Base-by-base conservation (phyloP, 495 filamentous ascomycete species). In the Neurospora intermedia region DNA sequence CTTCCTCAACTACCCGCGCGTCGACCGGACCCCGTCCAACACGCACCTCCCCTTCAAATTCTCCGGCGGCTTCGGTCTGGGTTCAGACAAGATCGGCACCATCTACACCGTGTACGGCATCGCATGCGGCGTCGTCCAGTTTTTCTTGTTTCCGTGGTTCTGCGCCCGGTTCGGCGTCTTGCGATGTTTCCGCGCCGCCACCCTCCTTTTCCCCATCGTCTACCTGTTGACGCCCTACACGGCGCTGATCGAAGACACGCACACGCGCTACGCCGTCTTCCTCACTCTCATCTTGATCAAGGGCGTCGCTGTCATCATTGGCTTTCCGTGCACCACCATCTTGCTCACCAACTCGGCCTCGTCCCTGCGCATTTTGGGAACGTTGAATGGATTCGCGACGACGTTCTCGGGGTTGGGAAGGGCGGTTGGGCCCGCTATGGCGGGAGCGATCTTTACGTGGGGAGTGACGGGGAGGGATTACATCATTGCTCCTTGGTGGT, bases 261-360 rank as follows among this genome's bases (percentile, higher is more conserved):
- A 79, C 3, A 71, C 76, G 43, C 83, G 84, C 54, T 82, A 87
- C 70, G 81, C 79, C 54, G 82, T 84, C n/a, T 83, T 89, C 16
- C 69, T 89, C 62, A 46, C 79, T 16, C 77, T 94, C 59, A 85
- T 93, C 82, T 80, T 94, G 15, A 73, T 88, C 75, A 96, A 95
- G 78, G 89, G 89, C 39, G 83, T 91, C 69, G 86, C 87, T 13
- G 87, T 87, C 43, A 94, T 94, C 71, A 92, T 97, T 79, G 89
- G 90, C 6, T 97, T 97, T 78, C 95, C 95, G 1, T 94, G 91
- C 79, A 90, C 86, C 18, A 96, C 91, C n/a, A 96, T 97, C 76
- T 81, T 97, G 23, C 84, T 98, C 20, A 97, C 94, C 66, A 98
- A 97, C 82, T 93, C 91, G 20, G 94, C 94, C 2, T 81, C 84